These are phyloP conservation scores for Triticum dicoccoides DNA, from an alignment of 176 grass and related monocot species.

Conservation along the genomic window DNA sequence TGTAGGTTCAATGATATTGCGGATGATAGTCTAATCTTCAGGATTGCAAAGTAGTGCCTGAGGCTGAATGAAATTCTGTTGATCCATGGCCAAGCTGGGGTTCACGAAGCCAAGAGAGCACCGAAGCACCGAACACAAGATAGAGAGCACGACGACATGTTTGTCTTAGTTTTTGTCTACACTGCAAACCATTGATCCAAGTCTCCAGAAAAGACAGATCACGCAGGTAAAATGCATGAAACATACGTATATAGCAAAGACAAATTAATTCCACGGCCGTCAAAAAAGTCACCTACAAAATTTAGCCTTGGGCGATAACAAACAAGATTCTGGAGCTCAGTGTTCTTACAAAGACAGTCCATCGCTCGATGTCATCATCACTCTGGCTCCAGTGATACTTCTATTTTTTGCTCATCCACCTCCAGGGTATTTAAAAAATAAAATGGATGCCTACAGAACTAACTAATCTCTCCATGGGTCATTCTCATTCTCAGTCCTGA, in stretches of 20 bases:
- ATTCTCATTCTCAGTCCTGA: conserved; percentile 76
- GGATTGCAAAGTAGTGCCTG: too few species aligned
- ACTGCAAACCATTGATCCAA: too few species aligned
- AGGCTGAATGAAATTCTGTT: too few species aligned
- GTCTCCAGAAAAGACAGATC: not conserved
- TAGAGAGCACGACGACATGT: too few species aligned
- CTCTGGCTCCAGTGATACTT: not conserved
- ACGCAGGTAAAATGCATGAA: not conserved
- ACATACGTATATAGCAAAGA: not conserved
- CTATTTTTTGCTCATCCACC: not conserved
- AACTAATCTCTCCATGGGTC: conserved; percentile 84
- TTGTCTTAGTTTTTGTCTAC: too few species aligned
- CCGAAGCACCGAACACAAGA: too few species aligned
- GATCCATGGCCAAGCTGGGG: too few species aligned
- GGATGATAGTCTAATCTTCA: too few species aligned
- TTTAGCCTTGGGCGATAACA: not conserved
- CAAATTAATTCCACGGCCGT: not conserved
- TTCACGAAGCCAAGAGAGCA: too few species aligned
- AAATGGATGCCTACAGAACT: not conserved
- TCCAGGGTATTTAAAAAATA: not conserved
- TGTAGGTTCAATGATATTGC: too few species aligned
- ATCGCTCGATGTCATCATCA: not conserved
- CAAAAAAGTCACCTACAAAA: conserved; percentile 27
- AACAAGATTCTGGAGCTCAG: not conserved
- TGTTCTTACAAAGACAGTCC: not conserved